Percentiles rank a stretch among this genome's conserved stretches.
These are phyloP conservation scores for Microbotryomycetes sp. DNA, from an alignment of 1,284 basidiomycete genomes.

Conservation along the genomic window DNA sequence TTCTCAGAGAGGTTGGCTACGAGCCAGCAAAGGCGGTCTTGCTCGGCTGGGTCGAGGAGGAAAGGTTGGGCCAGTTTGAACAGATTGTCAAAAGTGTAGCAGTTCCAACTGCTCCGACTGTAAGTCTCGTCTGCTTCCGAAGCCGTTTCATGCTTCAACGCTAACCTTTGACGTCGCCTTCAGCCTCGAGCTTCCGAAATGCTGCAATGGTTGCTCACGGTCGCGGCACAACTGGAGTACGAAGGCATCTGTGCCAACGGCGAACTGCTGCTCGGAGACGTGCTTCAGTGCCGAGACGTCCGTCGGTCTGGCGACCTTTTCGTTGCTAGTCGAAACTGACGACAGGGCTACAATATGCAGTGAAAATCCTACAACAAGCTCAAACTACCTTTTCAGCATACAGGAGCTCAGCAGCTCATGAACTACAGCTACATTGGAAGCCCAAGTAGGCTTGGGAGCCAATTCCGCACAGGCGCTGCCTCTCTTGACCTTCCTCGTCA, in stretches of 20 bases:
- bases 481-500: conserved; percentile 58
- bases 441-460: conserved; percentile 70
- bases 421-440: conserved; percentile 89
- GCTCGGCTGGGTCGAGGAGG: conserved; percentile 30
- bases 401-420: conserved; percentile 43
- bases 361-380: neutral
- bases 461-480: conserved; percentile 66
- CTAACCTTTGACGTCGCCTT: neutral
- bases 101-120: neutral
- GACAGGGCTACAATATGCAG: neutral
- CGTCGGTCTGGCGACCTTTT: neutral
- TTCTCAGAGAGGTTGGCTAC: conserved; percentile 18
- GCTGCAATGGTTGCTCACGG: conserved; percentile 21
- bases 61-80: conserved; percentile 18
- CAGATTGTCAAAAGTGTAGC: conserved; percentile 10
- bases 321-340: neutral
- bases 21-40: conserved; percentile 20
- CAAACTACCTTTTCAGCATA: neutral
- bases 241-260: conserved; percentile 25
- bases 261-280: conserved; percentile 20
- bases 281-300: conserved; percentile 9
- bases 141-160: too few relatives aligned
- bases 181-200: conserved; percentile 17
- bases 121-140: neutral
- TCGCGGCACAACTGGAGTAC: conserved; percentile 20